Evolutionary conservation across 1,284 basidiomycete genomes (phyloP).

Genomic region (Tilletia caries): DNA sequence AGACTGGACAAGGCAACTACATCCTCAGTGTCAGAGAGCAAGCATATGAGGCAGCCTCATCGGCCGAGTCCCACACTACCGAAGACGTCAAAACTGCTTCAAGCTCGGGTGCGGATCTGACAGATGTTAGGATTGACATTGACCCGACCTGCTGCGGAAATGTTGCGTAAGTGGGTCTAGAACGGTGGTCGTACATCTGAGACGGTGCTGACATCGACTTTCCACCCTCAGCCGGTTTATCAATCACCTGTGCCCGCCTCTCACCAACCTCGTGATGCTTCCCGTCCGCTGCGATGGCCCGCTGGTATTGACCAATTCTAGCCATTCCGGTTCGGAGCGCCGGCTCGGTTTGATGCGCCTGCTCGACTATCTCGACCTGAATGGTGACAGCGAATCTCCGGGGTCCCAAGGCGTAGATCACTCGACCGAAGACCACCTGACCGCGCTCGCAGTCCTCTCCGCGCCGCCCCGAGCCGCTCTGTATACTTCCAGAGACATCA

Average conservation of each 20-base stretch:
- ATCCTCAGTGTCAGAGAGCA: slow-evolving; percentile 5
- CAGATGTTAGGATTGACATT: not conserved
- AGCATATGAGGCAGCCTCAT: not conserved
- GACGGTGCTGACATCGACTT: too few species aligned
- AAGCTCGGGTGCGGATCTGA: not conserved
- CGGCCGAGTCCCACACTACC: not conserved
- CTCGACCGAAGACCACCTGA: too few species aligned
- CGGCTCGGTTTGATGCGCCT: not conserved
- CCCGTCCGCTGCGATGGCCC: slow-evolving; percentile 19
- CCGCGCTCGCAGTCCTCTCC: not conserved
- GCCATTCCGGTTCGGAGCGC: not conserved
- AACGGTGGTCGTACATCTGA: not conserved
- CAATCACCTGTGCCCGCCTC: slow-evolving; percentile 22
- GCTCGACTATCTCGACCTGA: not conserved
- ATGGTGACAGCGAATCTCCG: not conserved
- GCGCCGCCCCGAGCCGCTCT: slow-evolving; percentile 16
- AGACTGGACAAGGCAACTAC: not conserved
- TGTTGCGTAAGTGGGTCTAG: slow-evolving; percentile 4
- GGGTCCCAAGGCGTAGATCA: too few species aligned
- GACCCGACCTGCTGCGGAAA: slow-evolving; percentile 12
- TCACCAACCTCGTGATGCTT: slow-evolving; percentile 18
- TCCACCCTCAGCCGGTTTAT: slow-evolving; percentile 10
- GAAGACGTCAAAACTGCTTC: not conserved
- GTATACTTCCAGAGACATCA: slow-evolving; percentile 16
- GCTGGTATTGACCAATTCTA: not conserved